Percentiles rank a stretch among this genome's conserved stretches.
Evolutionary conservation across 2,329 filamentous ascomycete genomes (phyloP).

Genomic region (Claviceps cyperi): DNA sequence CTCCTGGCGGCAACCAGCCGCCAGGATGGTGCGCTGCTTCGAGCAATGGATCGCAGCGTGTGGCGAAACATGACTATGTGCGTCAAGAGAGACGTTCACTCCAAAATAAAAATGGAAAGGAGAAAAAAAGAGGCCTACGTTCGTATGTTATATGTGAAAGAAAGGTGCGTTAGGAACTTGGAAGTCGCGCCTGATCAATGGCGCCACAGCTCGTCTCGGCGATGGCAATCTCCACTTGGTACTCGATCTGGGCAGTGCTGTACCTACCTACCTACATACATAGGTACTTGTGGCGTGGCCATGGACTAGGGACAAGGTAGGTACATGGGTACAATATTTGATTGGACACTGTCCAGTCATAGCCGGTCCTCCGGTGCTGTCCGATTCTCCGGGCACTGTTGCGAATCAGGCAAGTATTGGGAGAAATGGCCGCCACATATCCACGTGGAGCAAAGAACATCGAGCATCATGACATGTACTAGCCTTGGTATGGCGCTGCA

Average conservation of each 20-base stretch:
- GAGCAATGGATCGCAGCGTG: conserved; percentile 15
- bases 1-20: conserved; percentile 16
- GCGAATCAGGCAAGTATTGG: conserved; percentile 3
- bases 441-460: not conserved
- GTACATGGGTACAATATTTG: not conserved
- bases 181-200: too few relatives aligned
- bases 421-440: not conserved
- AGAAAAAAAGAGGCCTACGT: not conserved
- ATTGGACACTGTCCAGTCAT: conserved; percentile 1
- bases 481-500: not conserved
- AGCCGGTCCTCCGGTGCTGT: not conserved
- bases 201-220: too few relatives aligned
- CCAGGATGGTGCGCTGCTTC: conserved; percentile 11
- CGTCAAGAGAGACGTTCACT: too few relatives aligned
- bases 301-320: too few relatives aligned
- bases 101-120: not conserved
- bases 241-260: not conserved
- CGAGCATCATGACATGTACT: not conserved
- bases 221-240: too few relatives aligned
- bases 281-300: too few relatives aligned
- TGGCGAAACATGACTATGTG: conserved; percentile 17
- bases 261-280: too few relatives aligned
- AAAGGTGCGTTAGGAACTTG: too few relatives aligned
- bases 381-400: not conserved
- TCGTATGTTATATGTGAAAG: not conserved